A percentile compares a stretch with the other conserved stretches of the same genome.
These are phyloP conservation scores for Stagonosporopsis tanaceti DNA, from an alignment of 2,329 filamentous ascomycete genomes.

Conservation along the genomic window DNA sequence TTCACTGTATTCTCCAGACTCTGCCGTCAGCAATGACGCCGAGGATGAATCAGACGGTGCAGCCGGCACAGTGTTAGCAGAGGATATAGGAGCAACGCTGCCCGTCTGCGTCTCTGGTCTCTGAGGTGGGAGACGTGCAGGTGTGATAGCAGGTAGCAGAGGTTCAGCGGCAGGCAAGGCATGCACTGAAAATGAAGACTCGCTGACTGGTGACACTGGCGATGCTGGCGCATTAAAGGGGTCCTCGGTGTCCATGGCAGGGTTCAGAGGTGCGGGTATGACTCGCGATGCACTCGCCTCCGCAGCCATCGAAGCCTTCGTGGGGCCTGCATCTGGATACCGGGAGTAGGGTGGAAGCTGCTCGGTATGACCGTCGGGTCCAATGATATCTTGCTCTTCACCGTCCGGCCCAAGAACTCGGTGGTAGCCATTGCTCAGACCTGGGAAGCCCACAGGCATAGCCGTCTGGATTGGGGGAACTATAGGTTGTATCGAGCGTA, in stretches of 20 bases:
- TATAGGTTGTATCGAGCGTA: conserved; percentile 35
- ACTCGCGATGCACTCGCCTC: conserved; percentile 45
- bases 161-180: conserved; percentile 32
- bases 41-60: conserved; percentile 41
- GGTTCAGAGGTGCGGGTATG: conserved; percentile 27
- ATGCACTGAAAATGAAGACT: conserved; percentile 30
- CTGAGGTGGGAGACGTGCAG: conserved; percentile 41
- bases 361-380: conserved; percentile 87
- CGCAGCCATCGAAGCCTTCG: conserved; percentile 60
- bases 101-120: conserved; percentile 45
- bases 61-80: conserved; percentile 29
- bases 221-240: conserved; percentile 32
- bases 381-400: conserved; percentile 88
- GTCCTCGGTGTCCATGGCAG: conserved; percentile 34
- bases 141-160: conserved; percentile 33
- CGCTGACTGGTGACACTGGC: conserved; percentile 33
- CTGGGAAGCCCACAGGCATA: conserved; percentile 79
- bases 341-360: conserved; percentile 90
- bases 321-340: conserved; percentile 78
- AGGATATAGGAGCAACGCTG: conserved; percentile 27
- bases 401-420: conserved; percentile 78
- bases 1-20: conserved; percentile 30
- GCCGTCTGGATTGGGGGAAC: conserved; percentile 50
- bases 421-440: conserved; percentile 71
- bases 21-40: conserved; percentile 35